A percentile compares a stretch with the other conserved stretches of the same genome.
Evolutionary conservation across 2,329 filamentous ascomycete species (phyloP).

Genomic region (Hawksworthiomyces lignivorus): DNA sequence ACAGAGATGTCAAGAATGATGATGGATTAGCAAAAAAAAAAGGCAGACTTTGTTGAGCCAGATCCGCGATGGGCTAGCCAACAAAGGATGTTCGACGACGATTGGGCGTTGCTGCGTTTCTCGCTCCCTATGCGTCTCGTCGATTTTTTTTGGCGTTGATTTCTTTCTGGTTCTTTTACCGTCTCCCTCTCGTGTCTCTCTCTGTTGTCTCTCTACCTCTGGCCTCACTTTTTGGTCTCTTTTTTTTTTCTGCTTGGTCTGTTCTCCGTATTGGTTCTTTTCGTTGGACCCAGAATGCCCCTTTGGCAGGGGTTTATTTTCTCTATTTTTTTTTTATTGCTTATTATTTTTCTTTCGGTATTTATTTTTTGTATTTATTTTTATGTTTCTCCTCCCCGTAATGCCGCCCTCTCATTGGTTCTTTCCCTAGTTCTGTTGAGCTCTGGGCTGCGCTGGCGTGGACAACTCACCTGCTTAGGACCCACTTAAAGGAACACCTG

Average conservation of each 20-base stretch:
- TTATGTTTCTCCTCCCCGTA: conserved; percentile 7
- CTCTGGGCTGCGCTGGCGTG: conserved; percentile 10
- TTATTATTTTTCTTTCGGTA: no score
- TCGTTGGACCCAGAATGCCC: conserved; percentile 8
- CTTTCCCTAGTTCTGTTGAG: conserved; percentile 2
- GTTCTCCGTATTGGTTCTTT: conserved; percentile 4
- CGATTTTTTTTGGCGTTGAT: no score
- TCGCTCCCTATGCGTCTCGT: no score
- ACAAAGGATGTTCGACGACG: conserved; percentile 3
- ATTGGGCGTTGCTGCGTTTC: conserved; percentile 13
- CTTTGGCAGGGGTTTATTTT: no score
- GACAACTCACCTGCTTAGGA: conserved; percentile 12
- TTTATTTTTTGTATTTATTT: conserved; percentile 12
- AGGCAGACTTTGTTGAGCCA: no score
- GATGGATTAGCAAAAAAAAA: no score
- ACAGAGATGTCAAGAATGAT: no score
- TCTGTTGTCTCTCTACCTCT: no score
- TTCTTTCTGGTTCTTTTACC: no score
- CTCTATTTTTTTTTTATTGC: conserved; percentile 7
- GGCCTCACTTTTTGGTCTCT: background rate
- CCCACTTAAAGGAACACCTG: no score
- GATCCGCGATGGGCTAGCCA: no score
- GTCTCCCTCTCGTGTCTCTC: no score
- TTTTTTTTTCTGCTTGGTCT: conserved; percentile 1
- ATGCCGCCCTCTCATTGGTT: conserved; percentile 5